Conservation (phyloP, 164 flowering plant genomes). For the Piper longum region DNA sequence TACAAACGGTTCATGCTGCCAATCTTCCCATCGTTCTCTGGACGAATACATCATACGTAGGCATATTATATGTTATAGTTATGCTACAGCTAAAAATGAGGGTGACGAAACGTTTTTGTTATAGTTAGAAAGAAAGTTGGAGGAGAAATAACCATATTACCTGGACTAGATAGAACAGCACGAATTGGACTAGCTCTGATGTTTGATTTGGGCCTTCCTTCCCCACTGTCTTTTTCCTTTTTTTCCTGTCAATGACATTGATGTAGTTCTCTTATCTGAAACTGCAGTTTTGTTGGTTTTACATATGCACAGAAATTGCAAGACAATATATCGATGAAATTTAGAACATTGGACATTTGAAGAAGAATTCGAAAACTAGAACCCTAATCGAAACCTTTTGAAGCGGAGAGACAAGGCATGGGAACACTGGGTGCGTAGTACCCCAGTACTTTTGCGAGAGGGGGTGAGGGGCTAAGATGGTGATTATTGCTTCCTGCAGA, state of each 20-base stretch:
- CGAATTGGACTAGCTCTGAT: slow-evolving; percentile 48
- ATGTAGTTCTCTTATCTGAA: neutral
- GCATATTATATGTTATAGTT: too few species aligned
- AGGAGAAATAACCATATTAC: slow-evolving; percentile 17
- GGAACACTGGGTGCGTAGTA: slow-evolving; percentile 14
- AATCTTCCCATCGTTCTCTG: slow-evolving; percentile 42
- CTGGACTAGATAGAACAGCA: slow-evolving; percentile 79
- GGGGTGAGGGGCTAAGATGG: slow-evolving; percentile 16
- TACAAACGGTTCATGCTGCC: slow-evolving; percentile 24
- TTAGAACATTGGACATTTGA: neutral
- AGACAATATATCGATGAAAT: neutral
- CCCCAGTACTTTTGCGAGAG: slow-evolving; percentile 24
- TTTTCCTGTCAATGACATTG: slow-evolving; percentile 10
- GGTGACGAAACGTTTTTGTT: neutral
- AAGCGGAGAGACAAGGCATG: slow-evolving; percentile 13
- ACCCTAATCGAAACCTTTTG: slow-evolving; percentile 23
- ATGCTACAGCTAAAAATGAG: too few species aligned
- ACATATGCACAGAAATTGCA: neutral
- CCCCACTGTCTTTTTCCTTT: slow-evolving; percentile 6
- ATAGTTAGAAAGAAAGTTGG: neutral
- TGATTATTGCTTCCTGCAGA: slow-evolving; percentile 1
- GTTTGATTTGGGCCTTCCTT: slow-evolving; percentile 17
- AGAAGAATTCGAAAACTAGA: neutral
- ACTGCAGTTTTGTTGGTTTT: neutral
- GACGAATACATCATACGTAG: too few species aligned